Evolutionary conservation across 176 grass and related monocot species (phyloP).

Genomic region (Lolium rigidum): DNA sequence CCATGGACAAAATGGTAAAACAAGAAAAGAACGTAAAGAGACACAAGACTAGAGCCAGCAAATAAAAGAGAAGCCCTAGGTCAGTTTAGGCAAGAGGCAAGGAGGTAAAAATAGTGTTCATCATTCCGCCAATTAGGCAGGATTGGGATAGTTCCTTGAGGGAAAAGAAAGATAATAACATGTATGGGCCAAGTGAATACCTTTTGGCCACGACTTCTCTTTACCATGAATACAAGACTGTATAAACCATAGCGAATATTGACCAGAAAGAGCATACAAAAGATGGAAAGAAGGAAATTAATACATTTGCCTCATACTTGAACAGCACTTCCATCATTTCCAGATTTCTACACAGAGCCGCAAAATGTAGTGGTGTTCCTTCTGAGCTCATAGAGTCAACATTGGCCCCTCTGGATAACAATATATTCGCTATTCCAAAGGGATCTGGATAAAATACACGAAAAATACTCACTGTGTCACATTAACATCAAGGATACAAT

Average conservation of each 20-base stretch:
- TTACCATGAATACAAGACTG: background rate
- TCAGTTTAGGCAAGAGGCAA: background rate
- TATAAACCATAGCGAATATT: background rate
- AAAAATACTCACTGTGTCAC: background rate
- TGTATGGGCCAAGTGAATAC: background rate
- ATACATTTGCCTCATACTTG: background rate
- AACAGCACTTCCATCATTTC: background rate
- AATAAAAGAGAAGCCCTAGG: background rate
- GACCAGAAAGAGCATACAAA: background rate
- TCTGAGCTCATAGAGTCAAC: constrained; percentile 23
- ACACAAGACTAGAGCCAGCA: background rate
- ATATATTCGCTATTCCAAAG: background rate
- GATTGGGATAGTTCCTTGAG: background rate
- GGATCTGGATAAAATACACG: background rate
- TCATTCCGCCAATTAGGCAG: background rate
- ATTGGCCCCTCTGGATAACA: background rate
- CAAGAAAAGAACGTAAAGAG: background rate
- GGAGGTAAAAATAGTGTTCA: background rate
- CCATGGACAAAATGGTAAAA: background rate
- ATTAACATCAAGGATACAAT: constrained; percentile 2
- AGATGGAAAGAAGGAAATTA: background rate
- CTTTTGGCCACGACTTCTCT: background rate
- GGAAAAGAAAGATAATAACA: background rate
- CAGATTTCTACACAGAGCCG: background rate
- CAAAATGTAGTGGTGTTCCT: background rate